Base-by-base conservation (phyloP, 306 rosid genomes). In the cucumber (Cucumis sativus) region DNA sequence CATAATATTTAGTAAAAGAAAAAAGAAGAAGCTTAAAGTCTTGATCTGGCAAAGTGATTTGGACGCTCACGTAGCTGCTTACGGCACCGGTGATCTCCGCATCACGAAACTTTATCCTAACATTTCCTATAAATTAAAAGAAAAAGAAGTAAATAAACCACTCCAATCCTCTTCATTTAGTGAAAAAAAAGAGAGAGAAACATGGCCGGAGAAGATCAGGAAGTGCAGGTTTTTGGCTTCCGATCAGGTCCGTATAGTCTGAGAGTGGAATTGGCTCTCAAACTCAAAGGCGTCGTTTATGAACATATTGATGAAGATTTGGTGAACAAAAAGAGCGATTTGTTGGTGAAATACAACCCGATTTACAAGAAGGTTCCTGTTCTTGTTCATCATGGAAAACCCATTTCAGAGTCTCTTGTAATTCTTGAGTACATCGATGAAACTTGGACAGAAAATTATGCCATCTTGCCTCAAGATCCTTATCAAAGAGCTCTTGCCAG, bases 341-440 rank as follows among this genome's bases (percentile, higher is more conserved):
- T 18, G 61, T 87, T 89, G 25, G 66, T 91, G 16, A 75, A 88
- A 55, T 87, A 80, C 83, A 89, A 88, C 73, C 95, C 95, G 1
- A 63, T 89, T 67, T 81, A 88, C 79, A 83, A 84, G 70, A 89
- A 86, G 81, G 79, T 88, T 18, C 91, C 86, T 7, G 85, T 86
- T 35, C 79, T 86, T 1, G 72, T 88, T 54, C 94, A 91, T 78
- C 69, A 81, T 18, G 91, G 74, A 1, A 89, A 84, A 13, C 82
- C 89, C 14, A 8, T 91, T 0, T 79, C 82, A 0, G 94, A 91
- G 85, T 91, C 94, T 3, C 54, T 30, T 11, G 74, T 79, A 9
- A 79, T 79, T 23, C 56, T 79, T 0, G 79, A 79, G 10, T 79
- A 79, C 64, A 79, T 79, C 21, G 78, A 79, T 3, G 66, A 79